Evolutionary conservation across 164 flowering plant species (phyloP).

Genomic region (Vitis cinerea): DNA sequence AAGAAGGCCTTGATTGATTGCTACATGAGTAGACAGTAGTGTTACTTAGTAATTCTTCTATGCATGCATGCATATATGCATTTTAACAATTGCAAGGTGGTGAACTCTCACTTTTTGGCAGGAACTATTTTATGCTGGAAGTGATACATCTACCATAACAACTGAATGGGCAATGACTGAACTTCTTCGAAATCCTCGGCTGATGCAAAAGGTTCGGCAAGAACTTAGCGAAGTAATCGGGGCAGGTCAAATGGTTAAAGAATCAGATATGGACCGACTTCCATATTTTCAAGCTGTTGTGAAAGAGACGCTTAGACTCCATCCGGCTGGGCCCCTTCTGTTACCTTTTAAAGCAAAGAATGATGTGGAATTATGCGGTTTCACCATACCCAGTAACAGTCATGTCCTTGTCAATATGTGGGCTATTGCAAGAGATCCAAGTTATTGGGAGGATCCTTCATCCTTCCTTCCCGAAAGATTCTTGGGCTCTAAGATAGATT

Average conservation of each 20-base stretch:
- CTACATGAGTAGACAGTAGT: no score
- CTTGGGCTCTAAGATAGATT: background rate
- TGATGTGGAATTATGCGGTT: background rate
- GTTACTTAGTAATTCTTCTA: no score
- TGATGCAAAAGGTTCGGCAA: no score
- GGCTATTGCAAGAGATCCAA: background rate
- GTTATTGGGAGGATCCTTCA: background rate
- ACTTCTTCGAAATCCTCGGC: no score
- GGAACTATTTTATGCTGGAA: no score
- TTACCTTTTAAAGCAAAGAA: background rate
- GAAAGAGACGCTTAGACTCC: background rate
- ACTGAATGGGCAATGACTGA: no score
- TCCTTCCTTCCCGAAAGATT: background rate
- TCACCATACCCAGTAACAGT: background rate
- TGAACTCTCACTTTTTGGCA: no score
- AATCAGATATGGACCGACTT: slow-evolving; percentile 1
- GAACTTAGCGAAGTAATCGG: background rate
- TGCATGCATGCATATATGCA: no score
- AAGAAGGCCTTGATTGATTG: no score
- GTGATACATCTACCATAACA: no score
- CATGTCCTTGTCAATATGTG: background rate
- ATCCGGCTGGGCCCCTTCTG: background rate
- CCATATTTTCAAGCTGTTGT: background rate
- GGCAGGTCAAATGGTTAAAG: background rate
- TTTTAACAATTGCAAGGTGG: no score